Conservation (phyloP, 371 early-diverging fungal genomes). For the Furculomyces boomerangus region DNA sequence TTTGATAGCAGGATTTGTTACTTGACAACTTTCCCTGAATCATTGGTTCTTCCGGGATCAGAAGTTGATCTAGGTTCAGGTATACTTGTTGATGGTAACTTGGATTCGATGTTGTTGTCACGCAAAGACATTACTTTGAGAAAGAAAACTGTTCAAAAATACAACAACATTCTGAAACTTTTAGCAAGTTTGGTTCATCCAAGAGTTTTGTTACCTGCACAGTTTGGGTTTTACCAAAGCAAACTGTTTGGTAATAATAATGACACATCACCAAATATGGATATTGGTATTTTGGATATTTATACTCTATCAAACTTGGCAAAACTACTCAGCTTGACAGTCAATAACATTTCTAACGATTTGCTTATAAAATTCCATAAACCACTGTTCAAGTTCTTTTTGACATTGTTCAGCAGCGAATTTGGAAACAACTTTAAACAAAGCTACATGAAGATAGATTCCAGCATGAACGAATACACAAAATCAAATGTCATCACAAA, state of each 20-base stretch:
- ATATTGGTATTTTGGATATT: slow-evolving; percentile 27
- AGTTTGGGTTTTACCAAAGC: slow-evolving; percentile 37
- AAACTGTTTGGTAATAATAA: no score
- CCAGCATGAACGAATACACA: not conserved
- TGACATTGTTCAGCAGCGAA: slow-evolving; percentile 14
- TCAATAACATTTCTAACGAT: slow-evolving; percentile 40
- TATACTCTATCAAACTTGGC: slow-evolving; percentile 32
- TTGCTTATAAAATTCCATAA: slow-evolving; percentile 49
- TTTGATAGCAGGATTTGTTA: not conserved
- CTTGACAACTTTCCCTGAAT: not conserved
- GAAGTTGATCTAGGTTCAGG: not conserved
- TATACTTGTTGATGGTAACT: not conserved
- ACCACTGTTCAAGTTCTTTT: slow-evolving; percentile 67
- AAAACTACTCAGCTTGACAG: slow-evolving; percentile 39
- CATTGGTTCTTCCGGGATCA: not conserved
- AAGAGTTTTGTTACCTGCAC: slow-evolving; percentile 44
- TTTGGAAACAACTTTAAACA: not conserved
- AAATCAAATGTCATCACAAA: not conserved
- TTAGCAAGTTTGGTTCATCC: slow-evolving; percentile 30
- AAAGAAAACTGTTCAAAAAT: not conserved
- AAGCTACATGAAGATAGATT: not conserved
- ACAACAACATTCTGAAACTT: slow-evolving; percentile 11
- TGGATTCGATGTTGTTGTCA: not conserved
- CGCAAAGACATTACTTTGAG: not conserved
- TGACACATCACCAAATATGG: no score